Conservation (phyloP, 169 alveolate genomes). For the Blepharisma undulans region DNA sequence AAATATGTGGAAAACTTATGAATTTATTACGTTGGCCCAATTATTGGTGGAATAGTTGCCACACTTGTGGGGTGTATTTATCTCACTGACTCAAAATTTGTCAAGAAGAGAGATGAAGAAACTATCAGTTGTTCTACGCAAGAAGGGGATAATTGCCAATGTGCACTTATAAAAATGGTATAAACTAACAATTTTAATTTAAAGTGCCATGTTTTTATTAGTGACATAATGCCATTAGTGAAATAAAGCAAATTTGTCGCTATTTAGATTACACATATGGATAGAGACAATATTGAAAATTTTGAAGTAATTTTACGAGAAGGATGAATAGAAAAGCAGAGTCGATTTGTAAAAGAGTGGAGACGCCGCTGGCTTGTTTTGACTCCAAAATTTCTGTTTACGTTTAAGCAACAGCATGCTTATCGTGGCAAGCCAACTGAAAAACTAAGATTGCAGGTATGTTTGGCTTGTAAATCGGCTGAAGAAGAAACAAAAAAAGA, state of each 20-base stretch:
- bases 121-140: neutral
- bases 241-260: neutral
- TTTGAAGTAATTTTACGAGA: slow-evolving; percentile 57
- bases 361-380: slow-evolving; percentile 82
- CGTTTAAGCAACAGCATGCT: slow-evolving; percentile 64
- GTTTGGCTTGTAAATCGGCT: slow-evolving; percentile 78
- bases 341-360: slow-evolving; percentile 79
- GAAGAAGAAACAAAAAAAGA: slow-evolving; percentile 74
- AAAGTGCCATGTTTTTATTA: too few relatives aligned
- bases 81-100: neutral
- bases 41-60: neutral
- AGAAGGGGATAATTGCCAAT: neutral
- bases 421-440: slow-evolving; percentile 68
- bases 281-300: neutral
- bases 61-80: neutral
- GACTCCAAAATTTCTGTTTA: slow-evolving; percentile 74
- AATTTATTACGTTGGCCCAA: neutral
- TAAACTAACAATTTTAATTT: too few relatives aligned
- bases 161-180: neutral
- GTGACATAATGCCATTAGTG: neutral
- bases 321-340: slow-evolving; percentile 81
- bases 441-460: slow-evolving; percentile 61
- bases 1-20: neutral
- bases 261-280: neutral
- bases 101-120: neutral